Evolutionary conservation across 345 rosid species (phyloP).

Genomic region (Eutrema japonicum): DNA sequence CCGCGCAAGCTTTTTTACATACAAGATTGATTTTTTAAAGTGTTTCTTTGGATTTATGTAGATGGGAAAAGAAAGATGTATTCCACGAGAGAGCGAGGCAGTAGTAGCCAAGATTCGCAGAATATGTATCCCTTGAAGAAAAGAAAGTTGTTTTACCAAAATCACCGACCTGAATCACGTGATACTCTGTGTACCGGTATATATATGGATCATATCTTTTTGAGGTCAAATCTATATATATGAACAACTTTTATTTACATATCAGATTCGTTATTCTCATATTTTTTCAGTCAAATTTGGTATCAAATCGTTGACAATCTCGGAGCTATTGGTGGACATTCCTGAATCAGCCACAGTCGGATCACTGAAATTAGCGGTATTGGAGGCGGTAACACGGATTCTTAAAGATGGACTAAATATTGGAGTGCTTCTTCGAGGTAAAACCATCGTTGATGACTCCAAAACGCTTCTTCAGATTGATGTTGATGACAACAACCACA

Average conservation of each 20-base stretch:
- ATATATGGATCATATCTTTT: neutral
- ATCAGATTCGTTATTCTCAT: neutral
- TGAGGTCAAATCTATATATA: neutral
- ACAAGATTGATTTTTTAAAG: neutral
- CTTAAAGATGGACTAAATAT: constrained; percentile 28
- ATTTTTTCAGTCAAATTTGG: constrained; percentile 20
- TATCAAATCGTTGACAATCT: constrained; percentile 32
- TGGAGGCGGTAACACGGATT: constrained; percentile 25
- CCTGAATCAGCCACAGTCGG: constrained; percentile 31
- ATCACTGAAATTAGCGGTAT: constrained; percentile 30
- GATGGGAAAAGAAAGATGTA: constrained; percentile 39
- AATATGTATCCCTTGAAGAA: constrained; percentile 48
- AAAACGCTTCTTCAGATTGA: constrained; percentile 35
- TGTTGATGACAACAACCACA: constrained; percentile 14
- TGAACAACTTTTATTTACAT: neutral
- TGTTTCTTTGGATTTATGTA: constrained; percentile 32
- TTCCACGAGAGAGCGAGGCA: constrained; percentile 23
- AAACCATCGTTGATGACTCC: constrained; percentile 37
- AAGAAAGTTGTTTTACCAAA: constrained; percentile 45
- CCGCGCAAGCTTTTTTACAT: neutral
- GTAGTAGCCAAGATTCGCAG: constrained; percentile 44
- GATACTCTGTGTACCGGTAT: constrained; percentile 11
- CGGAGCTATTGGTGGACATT: constrained; percentile 35
- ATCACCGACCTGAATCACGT: neutral
- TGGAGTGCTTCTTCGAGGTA: constrained; percentile 28